A percentile compares a stretch with the other conserved stretches of the same genome.
Evolutionary conservation across 148 eudicot species (phyloP).

Genomic region (Hydrangea macrophylla): DNA sequence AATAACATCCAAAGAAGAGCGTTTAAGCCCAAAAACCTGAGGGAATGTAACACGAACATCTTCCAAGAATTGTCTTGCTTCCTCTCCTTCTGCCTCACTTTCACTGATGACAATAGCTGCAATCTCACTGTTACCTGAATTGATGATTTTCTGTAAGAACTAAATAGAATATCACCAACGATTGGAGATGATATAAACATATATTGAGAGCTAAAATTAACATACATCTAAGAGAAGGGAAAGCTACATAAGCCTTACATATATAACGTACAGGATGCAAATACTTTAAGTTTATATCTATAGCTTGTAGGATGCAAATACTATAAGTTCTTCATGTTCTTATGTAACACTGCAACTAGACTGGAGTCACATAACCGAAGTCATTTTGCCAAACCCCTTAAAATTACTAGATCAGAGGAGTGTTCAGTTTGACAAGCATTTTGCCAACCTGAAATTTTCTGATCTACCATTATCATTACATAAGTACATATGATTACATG

Average conservation of each 20-base stretch:
- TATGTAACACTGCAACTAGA: not conserved
- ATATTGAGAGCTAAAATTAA: not conserved
- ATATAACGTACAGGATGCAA: not conserved
- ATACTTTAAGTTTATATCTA: not conserved
- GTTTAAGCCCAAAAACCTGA: conserved; percentile 47
- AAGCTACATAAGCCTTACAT: not conserved
- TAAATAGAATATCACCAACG: not conserved
- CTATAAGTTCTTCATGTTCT: too few relatives aligned
- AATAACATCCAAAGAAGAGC: not conserved
- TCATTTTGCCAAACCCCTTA: not conserved
- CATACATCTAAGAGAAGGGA: not conserved
- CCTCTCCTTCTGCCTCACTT: conserved; percentile 92
- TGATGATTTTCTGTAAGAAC: conserved; percentile 11
- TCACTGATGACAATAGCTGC: conserved; percentile 59
- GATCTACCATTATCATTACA: too few relatives aligned
- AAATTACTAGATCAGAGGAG: not conserved
- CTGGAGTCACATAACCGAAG: not conserved
- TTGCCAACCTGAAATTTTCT: too few relatives aligned
- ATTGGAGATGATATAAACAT: not conserved
- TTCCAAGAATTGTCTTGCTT: conserved; percentile 82
- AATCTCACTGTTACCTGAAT: conserved; percentile 78
- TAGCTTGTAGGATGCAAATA: too few relatives aligned
- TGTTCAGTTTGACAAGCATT: not conserved
- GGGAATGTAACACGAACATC: conserved; percentile 88
- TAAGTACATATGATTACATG: too few relatives aligned